A percentile compares a stretch with the other conserved stretches of the same genome.
phyloP scores from a whole-genome alignment of 768 basidiomycete genomes.

The Suillus sp. region DNA sequence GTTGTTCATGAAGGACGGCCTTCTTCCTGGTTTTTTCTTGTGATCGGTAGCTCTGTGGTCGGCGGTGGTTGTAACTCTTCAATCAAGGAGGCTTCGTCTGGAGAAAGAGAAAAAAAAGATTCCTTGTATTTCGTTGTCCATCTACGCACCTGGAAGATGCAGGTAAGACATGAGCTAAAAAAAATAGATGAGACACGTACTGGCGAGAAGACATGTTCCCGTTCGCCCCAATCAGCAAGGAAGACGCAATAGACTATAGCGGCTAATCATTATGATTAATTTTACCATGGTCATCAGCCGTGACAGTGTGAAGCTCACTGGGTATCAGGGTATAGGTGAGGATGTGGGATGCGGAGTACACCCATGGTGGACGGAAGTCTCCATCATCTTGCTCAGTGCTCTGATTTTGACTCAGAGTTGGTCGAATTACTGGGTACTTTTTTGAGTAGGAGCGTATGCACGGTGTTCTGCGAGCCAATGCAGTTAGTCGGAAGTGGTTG shows the following conservation, averaged over 20 bases:
- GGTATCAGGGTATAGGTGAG: constrained; percentile 59
- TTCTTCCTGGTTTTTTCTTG: background rate
- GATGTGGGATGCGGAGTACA: constrained; percentile 53
- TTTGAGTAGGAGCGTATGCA: background rate
- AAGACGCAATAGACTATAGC: constrained; percentile 60
- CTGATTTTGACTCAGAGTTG: background rate
- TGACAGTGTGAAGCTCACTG: constrained; percentile 37
- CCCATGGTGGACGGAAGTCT: constrained; percentile 65
- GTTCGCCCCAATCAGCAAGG: constrained; percentile 67
- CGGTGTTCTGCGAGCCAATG: constrained; percentile 3
- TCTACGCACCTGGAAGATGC: constrained; percentile 48
- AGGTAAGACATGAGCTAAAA: constrained; percentile 2
- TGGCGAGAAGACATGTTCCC: constrained; percentile 70
- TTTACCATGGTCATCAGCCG: background rate
- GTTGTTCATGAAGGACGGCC: background rate
- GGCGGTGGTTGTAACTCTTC: constrained; percentile 3
- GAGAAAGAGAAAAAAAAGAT: constrained; percentile 58
- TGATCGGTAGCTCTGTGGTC: background rate
- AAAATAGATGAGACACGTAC: constrained; percentile 40
- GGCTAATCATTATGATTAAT: constrained; percentile 36
- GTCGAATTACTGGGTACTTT: background rate
- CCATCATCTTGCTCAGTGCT: constrained; percentile 20
- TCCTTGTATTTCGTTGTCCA: constrained; percentile 55
- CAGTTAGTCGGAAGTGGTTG: constrained; percentile 7
- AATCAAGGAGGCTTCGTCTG: constrained; percentile 47